These are phyloP conservation scores for Glycine soja DNA, from an alignment of 306 rosid genomes.

Conservation along the genomic window DNA sequence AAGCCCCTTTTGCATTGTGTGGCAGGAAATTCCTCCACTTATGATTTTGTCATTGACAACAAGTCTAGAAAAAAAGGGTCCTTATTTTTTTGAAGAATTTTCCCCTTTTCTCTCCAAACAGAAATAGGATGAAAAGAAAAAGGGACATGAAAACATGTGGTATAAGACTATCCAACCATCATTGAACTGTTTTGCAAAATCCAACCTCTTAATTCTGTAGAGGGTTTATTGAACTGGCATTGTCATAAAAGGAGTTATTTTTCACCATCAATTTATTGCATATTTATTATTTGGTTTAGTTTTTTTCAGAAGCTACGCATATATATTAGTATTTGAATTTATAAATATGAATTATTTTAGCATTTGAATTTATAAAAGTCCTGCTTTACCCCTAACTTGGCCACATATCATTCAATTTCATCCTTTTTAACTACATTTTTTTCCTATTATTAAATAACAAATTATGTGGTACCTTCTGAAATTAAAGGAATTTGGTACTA, in stretches of 20 bases:
- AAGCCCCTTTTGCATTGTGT: slow-evolving; percentile 44
- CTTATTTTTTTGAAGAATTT: neutral
- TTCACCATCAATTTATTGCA: neutral
- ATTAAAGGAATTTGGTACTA: too few relatives aligned
- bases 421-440: neutral
- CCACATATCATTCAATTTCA: neutral
- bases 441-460: too few relatives aligned
- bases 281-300: neutral
- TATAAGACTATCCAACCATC: neutral
- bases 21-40: slow-evolving; percentile 14
- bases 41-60: slow-evolving; percentile 35
- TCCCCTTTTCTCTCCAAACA: neutral
- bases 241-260: neutral
- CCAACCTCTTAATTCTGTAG: slow-evolving; percentile 10
- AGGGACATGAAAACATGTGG: neutral
- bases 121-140: neutral
- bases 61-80: neutral
- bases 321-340: too few relatives aligned
- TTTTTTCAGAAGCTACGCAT: neutral
- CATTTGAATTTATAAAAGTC: neutral
- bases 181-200: neutral
- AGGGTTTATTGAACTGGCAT: neutral
- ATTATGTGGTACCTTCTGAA: too few relatives aligned
- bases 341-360: too few relatives aligned
- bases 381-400: neutral